Conservation (phyloP, 352 stramenopile genomes). For the Globisporangium heterothallicum region DNA sequence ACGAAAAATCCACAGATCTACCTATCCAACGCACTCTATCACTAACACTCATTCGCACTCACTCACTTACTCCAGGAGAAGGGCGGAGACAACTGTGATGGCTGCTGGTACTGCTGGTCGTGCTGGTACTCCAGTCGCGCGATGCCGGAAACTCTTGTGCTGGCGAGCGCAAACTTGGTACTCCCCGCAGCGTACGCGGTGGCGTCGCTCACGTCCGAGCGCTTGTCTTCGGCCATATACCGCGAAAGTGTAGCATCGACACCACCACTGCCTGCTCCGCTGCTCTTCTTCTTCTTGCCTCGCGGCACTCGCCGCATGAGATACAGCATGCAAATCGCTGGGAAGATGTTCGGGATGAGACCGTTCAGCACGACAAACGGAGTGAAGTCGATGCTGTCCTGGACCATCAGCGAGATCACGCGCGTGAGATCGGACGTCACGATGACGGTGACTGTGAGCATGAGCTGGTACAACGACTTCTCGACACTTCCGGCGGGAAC, state of each 20-base stretch:
- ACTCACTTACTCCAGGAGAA: constrained; percentile 12
- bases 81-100: constrained; percentile 9
- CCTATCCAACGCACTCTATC: constrained; percentile 1
- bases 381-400: constrained; percentile 47
- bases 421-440: constrained; percentile 67
- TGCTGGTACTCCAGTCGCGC: constrained; percentile 15
- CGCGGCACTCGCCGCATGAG: constrained; percentile 71
- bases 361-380: constrained; percentile 70
- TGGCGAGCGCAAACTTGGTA: constrained; percentile 15
- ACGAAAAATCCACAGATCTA: constrained; percentile 1
- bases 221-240: constrained; percentile 47
- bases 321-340: constrained; percentile 87
- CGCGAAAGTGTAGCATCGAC: constrained; percentile 40
- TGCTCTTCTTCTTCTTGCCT: constrained; percentile 12
- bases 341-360: constrained; percentile 78
- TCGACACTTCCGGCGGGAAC: constrained; percentile 63
- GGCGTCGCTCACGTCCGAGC: constrained; percentile 15
- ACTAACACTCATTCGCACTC: neutral
- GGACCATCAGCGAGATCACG: constrained; percentile 51
- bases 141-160: constrained; percentile 14
- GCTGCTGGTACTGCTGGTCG: constrained; percentile 5
- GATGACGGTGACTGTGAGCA: constrained; percentile 80
- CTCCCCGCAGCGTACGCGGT: constrained; percentile 11
- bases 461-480: constrained; percentile 76
- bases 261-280: constrained; percentile 8